Percentiles rank a stretch among this genome's conserved stretches.
phyloP scores from a whole-genome alignment of 345 rosid genomes.

The Excoecaria cochinchinensis region DNA sequence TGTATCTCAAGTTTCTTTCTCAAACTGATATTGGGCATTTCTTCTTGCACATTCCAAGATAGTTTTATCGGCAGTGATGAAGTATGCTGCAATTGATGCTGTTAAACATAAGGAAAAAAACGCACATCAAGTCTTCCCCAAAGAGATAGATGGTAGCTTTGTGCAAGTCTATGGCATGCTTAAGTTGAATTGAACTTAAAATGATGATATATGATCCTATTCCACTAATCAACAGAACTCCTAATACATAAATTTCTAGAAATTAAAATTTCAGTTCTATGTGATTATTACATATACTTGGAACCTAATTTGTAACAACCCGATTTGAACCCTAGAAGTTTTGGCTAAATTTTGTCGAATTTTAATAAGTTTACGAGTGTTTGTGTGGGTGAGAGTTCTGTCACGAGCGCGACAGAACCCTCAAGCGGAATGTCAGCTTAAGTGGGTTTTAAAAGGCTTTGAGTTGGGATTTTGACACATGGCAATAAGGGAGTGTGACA shows the following conservation, averaged over 20 bases:
- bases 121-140: neutral
- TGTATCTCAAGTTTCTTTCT: constrained; percentile 19
- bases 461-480: no score
- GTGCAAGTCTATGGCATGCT: neutral
- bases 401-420: no score
- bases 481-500: no score
- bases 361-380: no score
- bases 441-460: no score
- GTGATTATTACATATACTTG: neutral
- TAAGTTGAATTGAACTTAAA: neutral
- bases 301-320: no score
- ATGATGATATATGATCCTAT: neutral
- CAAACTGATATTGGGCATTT: constrained; percentile 38
- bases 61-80: constrained; percentile 61
- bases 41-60: constrained; percentile 57
- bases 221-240: neutral
- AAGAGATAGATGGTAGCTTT: neutral
- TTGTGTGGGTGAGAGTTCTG: no score
- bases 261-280: neutral
- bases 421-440: no score
- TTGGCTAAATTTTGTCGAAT: no score
- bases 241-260: neutral
- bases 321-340: no score
- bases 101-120: constrained; percentile 17
- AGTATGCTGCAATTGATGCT: constrained; percentile 59